Evolutionary conservation across 2,329 filamentous ascomycete genomes (phyloP), one percentile per base, ranked within the genome.

Genomic region (Colletotrichum lindemuthianum): DNA sequence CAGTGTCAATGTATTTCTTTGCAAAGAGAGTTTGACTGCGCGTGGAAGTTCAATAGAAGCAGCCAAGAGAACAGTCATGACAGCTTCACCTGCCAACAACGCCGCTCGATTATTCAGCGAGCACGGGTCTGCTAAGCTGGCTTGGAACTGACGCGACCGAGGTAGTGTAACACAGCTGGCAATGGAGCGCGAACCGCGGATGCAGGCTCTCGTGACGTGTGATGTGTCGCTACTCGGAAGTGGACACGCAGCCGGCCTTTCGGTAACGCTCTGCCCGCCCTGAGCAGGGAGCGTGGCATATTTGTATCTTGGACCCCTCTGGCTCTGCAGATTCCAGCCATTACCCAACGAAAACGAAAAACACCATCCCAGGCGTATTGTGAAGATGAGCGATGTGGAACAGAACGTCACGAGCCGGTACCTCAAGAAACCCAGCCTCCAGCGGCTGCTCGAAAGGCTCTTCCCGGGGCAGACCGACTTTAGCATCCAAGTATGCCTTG

Each of bases 391-490:
- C 11, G 34, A 37, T 10, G 16, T 52, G 10, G 49, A 52, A 37
- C 73, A 75, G 43, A 72, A 72, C 50, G 59, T 69, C n/a, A 66
- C 59, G 37, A 53, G 54, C 12, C 71, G 69, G 6, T 74, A 75
- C 53, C 68, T 75, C 39, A 73, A 70, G 51, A 68, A 67, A 66
- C 51, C 66, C 10, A 69, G 55, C 47, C 69, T 75, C 6, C 70
- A 73, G 52, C 65, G 52, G 39, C 63, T 73, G 13, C 68, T 75
- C 8, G 68, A 70, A 55, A 49, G 56, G 47, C 65, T 71, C 11
- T 75, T 75, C 58, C 70, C 68, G 1, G 68, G 65, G 13, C 68
- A 69, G 44, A 69, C 59, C 11, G 68, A 74, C 16, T 75, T 75
- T 59, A 71, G 68, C 43, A 75, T 75, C 47, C 61, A 68, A 49